These are phyloP conservation scores for Penicillium brevicompactum DNA, from an alignment of 2,329 filamentous ascomycete genomes.

Conservation along the genomic window DNA sequence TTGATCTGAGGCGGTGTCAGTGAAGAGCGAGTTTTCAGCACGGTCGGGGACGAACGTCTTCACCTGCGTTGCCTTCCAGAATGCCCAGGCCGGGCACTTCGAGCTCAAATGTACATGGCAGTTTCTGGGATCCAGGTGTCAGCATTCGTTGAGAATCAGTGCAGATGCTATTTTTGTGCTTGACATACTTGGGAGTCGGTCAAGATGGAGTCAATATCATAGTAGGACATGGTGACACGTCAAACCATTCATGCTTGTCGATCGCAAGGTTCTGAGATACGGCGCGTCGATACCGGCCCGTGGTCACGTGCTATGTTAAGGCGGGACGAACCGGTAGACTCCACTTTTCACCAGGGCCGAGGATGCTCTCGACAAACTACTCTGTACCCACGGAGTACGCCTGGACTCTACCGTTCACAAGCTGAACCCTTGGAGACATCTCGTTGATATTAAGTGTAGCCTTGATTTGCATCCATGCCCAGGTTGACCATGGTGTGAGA, in stretches of 20 bases:
- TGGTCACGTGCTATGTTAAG: slow-evolving; percentile 10
- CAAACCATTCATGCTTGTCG: slow-evolving; percentile 3
- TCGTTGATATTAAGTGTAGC: too few species aligned
- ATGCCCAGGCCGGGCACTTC: slow-evolving; percentile 85
- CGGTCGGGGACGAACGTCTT: slow-evolving; percentile 48
- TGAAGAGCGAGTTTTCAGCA: neutral
- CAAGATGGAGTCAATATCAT: slow-evolving; percentile 51
- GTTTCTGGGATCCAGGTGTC: slow-evolving; percentile 64
- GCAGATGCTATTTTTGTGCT: neutral
- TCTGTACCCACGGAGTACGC: too few species aligned
- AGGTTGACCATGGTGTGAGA: too few species aligned
- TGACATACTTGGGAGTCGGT: slow-evolving; percentile 46
- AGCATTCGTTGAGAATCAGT: slow-evolving; percentile 4
- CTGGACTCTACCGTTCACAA: too few species aligned
- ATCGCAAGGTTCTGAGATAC: slow-evolving; percentile 6
- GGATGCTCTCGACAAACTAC: too few species aligned
- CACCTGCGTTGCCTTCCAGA: slow-evolving; percentile 77
- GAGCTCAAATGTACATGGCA: slow-evolving; percentile 92
- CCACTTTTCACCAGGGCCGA: neutral
- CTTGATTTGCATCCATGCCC: too few species aligned
- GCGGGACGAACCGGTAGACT: neutral
- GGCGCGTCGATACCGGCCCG: slow-evolving; percentile 16
- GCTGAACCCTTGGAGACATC: too few species aligned
- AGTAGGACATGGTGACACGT: slow-evolving; percentile 44
- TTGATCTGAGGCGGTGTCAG: slow-evolving; percentile 61